Evolutionary conservation across 2,329 filamentous ascomycete species (phyloP).

Genomic region (Passalora sequoiae): DNA sequence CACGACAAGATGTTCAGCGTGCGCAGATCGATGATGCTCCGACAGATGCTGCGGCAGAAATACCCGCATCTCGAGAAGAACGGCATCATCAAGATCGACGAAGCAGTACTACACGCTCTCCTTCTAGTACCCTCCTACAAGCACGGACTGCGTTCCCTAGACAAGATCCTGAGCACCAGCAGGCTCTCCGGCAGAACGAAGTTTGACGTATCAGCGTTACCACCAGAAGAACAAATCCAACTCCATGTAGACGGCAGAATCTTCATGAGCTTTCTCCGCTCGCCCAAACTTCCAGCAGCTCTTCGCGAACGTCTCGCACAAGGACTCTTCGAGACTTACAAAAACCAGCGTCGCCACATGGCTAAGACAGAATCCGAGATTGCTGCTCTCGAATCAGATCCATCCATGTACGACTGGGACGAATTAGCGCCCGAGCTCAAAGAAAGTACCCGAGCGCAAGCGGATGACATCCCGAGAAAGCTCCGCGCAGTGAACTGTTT

Average conservation of each 20-base stretch:
- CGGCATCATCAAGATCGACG: slow-evolving; percentile 31
- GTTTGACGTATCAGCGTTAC: slow-evolving; percentile 33
- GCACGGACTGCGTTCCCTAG: slow-evolving; percentile 32
- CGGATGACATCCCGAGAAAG: slow-evolving; percentile 35
- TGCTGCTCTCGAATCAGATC: slow-evolving; percentile 28
- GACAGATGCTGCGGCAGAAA: slow-evolving; percentile 30
- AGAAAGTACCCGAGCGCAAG: slow-evolving; percentile 33
- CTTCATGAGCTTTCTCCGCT: slow-evolving; percentile 34
- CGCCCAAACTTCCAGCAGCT: slow-evolving; percentile 29
- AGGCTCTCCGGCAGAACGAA: slow-evolving; percentile 30
- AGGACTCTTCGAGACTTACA: slow-evolving; percentile 33
- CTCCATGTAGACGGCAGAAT: slow-evolving; percentile 33
- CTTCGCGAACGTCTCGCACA: slow-evolving; percentile 33
- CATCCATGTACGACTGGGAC: slow-evolving; percentile 34
- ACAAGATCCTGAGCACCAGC: slow-evolving; percentile 34
- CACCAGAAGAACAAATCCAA: slow-evolving; percentile 34
- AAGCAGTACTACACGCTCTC: slow-evolving; percentile 32
- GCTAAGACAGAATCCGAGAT: slow-evolving; percentile 26
- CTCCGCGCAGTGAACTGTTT: slow-evolving; percentile 34
- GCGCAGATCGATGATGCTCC: slow-evolving; percentile 32
- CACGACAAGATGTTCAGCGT: slow-evolving; percentile 31
- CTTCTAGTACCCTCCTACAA: slow-evolving; percentile 33
- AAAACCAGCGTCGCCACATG: slow-evolving; percentile 30
- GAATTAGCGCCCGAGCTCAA: slow-evolving; percentile 32
- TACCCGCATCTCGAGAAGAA: slow-evolving; percentile 31